A percentile compares a stretch with the other conserved stretches of the same genome.
These are phyloP conservation scores for Cenchrus purpureus DNA, from an alignment of 176 grass and related monocot genomes.

Conservation along the genomic window DNA sequence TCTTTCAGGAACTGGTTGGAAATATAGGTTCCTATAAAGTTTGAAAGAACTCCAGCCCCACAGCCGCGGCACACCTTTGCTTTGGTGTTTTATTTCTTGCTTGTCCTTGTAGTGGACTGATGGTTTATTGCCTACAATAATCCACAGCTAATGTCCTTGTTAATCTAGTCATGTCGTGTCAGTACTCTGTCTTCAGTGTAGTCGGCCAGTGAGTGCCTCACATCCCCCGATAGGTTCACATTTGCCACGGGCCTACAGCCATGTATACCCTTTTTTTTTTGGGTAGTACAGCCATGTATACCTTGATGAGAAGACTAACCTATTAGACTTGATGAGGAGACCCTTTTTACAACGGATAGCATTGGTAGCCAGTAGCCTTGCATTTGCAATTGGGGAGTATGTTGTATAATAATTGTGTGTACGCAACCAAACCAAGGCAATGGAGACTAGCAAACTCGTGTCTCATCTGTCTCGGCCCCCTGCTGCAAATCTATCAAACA, in stretches of 20 bases:
- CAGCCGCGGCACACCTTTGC: neutral
- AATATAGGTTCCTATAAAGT: neutral
- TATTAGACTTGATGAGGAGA: neutral
- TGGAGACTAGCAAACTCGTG: slow-evolving; percentile 4
- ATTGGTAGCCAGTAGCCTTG: neutral
- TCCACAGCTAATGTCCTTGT: neutral
- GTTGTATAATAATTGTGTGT: slow-evolving; percentile 18
- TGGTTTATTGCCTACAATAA: neutral
- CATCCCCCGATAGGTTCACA: slow-evolving; percentile 23
- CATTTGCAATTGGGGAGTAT: slow-evolving; percentile 6
- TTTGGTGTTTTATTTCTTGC: neutral
- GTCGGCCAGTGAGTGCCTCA: neutral
- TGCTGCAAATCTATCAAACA: too few relatives aligned
- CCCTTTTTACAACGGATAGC: slow-evolving; percentile 24
- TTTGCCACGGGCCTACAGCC: neutral
- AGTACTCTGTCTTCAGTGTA: slow-evolving; percentile 19
- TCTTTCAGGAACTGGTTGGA: too few relatives aligned
- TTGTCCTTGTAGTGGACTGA: neutral
- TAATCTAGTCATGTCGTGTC: neutral
- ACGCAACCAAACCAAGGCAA: slow-evolving; percentile 11
- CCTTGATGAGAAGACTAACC: too few relatives aligned
- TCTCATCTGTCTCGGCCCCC: slow-evolving; percentile 37
- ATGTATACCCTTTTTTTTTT: too few relatives aligned
- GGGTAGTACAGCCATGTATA: too few relatives aligned
- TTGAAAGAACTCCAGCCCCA: neutral